phyloP scores from a whole-genome alignment of 106 monocot genomes.

The Platanthera guangdongensis region DNA sequence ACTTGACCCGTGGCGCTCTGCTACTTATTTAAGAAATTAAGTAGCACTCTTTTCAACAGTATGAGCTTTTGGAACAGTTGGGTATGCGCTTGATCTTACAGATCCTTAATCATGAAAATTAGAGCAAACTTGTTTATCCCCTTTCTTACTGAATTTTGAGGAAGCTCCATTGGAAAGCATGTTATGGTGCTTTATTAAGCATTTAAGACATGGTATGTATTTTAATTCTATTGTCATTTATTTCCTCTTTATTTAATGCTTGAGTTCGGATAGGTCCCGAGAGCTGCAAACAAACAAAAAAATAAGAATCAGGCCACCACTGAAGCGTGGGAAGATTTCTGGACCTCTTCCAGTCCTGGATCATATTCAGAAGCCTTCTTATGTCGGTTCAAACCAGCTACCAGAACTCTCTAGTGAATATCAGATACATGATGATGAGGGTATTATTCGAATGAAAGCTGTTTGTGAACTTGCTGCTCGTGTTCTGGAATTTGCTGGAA shows the following conservation, averaged over 20 bases:
- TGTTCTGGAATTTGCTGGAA: constrained; percentile 86
- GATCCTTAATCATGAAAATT: background rate
- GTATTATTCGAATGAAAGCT: constrained; percentile 78
- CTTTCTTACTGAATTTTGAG: background rate
- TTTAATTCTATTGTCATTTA: background rate
- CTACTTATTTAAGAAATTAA: no score
- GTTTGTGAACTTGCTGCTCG: constrained; percentile 92
- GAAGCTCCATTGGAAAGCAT: background rate
- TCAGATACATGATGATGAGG: constrained; percentile 82
- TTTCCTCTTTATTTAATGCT: background rate
- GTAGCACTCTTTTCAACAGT: no score
- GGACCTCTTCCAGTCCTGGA: constrained; percentile 8
- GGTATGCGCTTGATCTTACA: no score
- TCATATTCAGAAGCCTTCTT: constrained; percentile 12
- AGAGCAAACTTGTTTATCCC: background rate
- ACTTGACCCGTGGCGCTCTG: no score
- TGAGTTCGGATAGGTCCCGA: constrained; percentile 9
- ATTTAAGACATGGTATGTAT: background rate
- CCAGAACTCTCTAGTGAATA: constrained; percentile 37
- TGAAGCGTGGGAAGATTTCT: constrained; percentile 15
- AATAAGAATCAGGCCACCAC: constrained; percentile 8
- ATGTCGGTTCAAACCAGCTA: constrained; percentile 10
- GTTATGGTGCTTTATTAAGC: background rate
- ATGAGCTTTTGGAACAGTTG: no score
- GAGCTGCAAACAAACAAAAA: constrained; percentile 3